Conservation (phyloP, 345 rosid species). For the Salix exigua region DNA sequence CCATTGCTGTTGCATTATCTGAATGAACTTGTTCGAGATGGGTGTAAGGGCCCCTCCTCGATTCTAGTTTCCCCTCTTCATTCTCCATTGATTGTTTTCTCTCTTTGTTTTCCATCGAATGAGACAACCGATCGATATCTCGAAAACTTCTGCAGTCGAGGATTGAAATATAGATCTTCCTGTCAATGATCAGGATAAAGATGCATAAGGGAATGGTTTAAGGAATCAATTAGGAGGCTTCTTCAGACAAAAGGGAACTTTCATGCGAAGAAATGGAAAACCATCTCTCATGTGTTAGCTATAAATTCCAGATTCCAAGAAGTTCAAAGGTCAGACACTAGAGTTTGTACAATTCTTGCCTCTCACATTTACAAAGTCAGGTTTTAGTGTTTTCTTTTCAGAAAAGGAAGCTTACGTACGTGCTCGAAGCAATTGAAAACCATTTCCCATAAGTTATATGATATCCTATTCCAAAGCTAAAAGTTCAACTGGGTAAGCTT, state of each 20-base stretch:
- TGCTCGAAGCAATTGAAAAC: slow-evolving; percentile 17
- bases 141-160: background rate
- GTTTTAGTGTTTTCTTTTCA: slow-evolving; percentile 22
- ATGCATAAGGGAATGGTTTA: background rate
- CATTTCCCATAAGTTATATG: background rate
- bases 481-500: background rate
- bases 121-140: background rate
- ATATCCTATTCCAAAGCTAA: background rate
- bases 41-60: slow-evolving; percentile 21
- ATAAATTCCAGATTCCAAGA: slow-evolving; percentile 24
- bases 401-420: slow-evolving; percentile 19
- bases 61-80: slow-evolving; percentile 25
- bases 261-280: slow-evolving; percentile 25
- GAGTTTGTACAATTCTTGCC: slow-evolving; percentile 19
- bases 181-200: background rate
- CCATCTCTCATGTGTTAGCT: background rate
- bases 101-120: slow-evolving; percentile 14
- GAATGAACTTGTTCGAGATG: slow-evolving; percentile 36
- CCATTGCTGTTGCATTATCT: slow-evolving; percentile 37
- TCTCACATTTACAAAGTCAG: background rate
- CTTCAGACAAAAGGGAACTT: slow-evolving; percentile 35
- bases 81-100: slow-evolving; percentile 16
- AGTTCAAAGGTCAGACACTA: slow-evolving; percentile 1
- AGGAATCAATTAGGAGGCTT: background rate
- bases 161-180: background rate